A percentile compares a stretch with the other conserved stretches of the same genome.
phyloP scores from a whole-genome alignment of 1,139 yeast genomes.

The Petasospora fabianii region DNA sequence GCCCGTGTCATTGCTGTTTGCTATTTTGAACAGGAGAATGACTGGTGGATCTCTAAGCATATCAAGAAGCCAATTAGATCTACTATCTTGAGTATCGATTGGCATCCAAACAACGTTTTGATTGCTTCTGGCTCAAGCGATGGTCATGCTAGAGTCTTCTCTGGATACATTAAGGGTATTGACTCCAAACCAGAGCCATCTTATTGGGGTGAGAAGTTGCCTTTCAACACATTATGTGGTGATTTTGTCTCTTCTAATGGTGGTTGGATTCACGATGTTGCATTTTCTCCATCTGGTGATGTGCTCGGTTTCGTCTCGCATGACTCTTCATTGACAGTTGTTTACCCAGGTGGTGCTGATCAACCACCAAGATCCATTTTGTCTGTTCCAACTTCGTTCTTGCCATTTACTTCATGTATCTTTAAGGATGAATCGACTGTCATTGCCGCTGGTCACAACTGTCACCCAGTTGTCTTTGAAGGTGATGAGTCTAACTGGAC shows the following conservation, averaged over 20 bases:
- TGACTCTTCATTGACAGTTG: conserved; percentile 72
- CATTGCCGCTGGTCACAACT: conserved; percentile 89
- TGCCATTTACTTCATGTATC: conserved; percentile 77
- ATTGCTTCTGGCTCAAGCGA: conserved; percentile 93
- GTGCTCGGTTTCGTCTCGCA: conserved; percentile 76
- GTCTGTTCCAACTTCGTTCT: conserved; percentile 60
- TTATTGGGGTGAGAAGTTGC: conserved; percentile 92
- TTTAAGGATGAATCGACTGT: conserved; percentile 66
- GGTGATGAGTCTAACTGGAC: conserved; percentile 54
- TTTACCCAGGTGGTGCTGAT: conserved; percentile 74
- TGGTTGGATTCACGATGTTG: conserved; percentile 91
- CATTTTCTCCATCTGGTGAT: conserved; percentile 79
- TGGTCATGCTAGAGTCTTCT: conserved; percentile 90
- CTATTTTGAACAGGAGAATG: conserved; percentile 92
- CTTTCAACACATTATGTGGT: conserved; percentile 90
- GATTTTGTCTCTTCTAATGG: conserved; percentile 76
- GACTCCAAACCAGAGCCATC: conserved; percentile 81
- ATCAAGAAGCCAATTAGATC: conserved; percentile 90
- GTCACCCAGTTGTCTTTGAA: conserved; percentile 82
- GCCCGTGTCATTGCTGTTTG: conserved; percentile 94
- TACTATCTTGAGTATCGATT: conserved; percentile 76
- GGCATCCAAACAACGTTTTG: conserved; percentile 94
- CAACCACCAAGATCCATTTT: conserved; percentile 44
- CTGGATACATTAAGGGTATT: conserved; percentile 87
- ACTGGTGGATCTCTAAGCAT: conserved; percentile 99